Evolutionary conservation across 371 early-diverging fungal species (phyloP).

Genomic region (Mucor lusitanicus): DNA sequence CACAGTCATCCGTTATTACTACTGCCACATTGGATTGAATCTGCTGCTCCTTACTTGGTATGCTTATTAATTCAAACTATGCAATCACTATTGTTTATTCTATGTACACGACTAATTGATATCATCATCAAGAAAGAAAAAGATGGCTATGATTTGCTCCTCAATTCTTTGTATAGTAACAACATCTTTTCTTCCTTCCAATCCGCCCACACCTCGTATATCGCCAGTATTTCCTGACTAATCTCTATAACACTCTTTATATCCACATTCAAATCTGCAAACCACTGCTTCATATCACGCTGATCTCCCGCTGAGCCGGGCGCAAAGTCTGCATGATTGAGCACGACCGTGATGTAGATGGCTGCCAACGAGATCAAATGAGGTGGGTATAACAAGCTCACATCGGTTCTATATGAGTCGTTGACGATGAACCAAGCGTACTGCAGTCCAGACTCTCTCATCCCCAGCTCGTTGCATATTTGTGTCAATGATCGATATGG

Average conservation of each 20-base stretch:
- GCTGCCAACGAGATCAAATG: slow-evolving; percentile 86
- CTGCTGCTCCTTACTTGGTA: not conserved
- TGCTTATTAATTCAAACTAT: not conserved
- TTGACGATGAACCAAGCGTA: slow-evolving; percentile 85
- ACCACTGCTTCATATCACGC: slow-evolving; percentile 72
- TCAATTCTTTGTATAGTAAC: slow-evolving; percentile 44
- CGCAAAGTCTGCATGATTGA: slow-evolving; percentile 54
- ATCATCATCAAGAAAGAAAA: not conserved
- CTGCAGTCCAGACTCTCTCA: slow-evolving; percentile 65
- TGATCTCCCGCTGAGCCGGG: slow-evolving; percentile 50
- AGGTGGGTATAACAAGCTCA: slow-evolving; percentile 84
- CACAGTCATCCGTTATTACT: not conserved
- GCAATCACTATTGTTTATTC: not conserved
- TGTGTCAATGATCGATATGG: slow-evolving; percentile 80
- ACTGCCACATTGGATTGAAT: not conserved
- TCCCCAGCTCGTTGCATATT: slow-evolving; percentile 59
- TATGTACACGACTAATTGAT: not conserved
- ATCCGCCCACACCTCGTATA: slow-evolving; percentile 69
- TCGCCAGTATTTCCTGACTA: slow-evolving; percentile 64
- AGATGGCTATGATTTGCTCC: slow-evolving; percentile 9
- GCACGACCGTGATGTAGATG: slow-evolving; percentile 72
- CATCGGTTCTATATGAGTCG: slow-evolving; percentile 78
- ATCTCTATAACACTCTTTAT: slow-evolving; percentile 70
- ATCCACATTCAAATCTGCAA: slow-evolving; percentile 75
- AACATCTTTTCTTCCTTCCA: slow-evolving; percentile 63